Percentiles rank a stretch among this genome's conserved stretches.
These are phyloP conservation scores for Leccinum incarnatum DNA, from an alignment of 768 basidiomycete species.

Conservation along the genomic window DNA sequence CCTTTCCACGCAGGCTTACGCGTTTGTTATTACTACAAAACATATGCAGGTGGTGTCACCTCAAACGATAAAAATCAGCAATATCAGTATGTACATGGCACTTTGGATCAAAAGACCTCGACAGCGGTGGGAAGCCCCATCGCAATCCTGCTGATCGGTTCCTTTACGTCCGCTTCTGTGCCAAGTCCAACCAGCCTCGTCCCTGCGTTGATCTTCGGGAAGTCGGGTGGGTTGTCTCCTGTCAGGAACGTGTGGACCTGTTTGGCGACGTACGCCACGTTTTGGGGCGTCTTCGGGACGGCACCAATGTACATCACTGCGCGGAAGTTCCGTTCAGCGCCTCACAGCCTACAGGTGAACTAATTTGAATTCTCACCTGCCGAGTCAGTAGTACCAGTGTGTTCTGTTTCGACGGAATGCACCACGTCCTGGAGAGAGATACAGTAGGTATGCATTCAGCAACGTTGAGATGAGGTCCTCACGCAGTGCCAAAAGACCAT, in stretches of 20 bases:
- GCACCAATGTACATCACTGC: constrained; percentile 79
- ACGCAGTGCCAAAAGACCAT: constrained; percentile 78
- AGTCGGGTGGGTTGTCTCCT: constrained; percentile 70
- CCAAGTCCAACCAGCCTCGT: constrained; percentile 40
- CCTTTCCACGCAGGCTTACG: too few relatives aligned
- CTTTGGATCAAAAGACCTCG: constrained; percentile 8
- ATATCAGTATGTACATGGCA: not conserved
- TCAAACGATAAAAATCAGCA: too few relatives aligned
- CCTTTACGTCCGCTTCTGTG: constrained; percentile 36
- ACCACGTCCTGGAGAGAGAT: constrained; percentile 38
- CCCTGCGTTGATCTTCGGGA: constrained; percentile 48
- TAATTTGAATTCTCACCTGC: constrained; percentile 39
- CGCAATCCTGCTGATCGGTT: constrained; percentile 34
- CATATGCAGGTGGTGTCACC: too few relatives aligned
- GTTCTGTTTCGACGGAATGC: constrained; percentile 48
- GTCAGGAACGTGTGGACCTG: constrained; percentile 62
- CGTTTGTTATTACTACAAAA: too few relatives aligned
- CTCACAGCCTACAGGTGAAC: not conserved
- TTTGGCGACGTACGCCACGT: constrained; percentile 55
- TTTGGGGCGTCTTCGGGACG: constrained; percentile 61
- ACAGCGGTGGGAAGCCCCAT: constrained; percentile 40
- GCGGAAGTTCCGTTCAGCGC: not conserved
- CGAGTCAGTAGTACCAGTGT: constrained; percentile 54
- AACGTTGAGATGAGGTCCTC: constrained; percentile 6
- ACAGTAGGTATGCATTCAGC: not conserved